Base-by-base conservation (phyloP, 495 filamentous ascomycete genomes). In the Physcia stellaris region DNA sequence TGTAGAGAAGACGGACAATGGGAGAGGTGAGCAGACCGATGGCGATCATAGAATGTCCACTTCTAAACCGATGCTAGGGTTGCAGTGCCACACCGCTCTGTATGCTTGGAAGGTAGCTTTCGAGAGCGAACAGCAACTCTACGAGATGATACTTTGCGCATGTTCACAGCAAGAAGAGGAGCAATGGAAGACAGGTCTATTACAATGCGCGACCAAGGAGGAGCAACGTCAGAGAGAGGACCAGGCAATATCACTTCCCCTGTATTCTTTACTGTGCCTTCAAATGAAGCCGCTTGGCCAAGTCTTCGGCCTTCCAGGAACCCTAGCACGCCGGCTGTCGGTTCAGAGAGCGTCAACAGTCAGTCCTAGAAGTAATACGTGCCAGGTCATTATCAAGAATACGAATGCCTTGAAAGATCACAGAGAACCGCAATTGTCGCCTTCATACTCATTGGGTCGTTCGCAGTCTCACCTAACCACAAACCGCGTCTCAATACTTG, bases 61-160 rank as follows among this genome's bases (percentile, higher is more conserved):
- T 40, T 33, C 12, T 37, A 55, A 30, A 54, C 39, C 7, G 18
- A 12, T 23, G 12, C 33, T 45, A 93, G 87, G 87, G 2, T 57
- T 94, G 5, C 82, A 80, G 60, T 95, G 86, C 52, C 74, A 88
- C 50, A 83, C 77, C 15, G 85, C 82, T 16, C 74, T 78, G 10
- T 83, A 83, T 54, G 86, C 86, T 2, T 96, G 87, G 88, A 98
- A 95, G 55, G 53, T 95, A n/a, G 63, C 82, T 12, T 95, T 96
- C 47, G 79, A 87, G 48, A 68, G 73, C 29, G 67, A 79, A 31
- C 69, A 83, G 43, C 75, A 79, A 28, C 68, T 83, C 15, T 90
- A 79, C 53, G 90, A 96, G 59, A 51, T 94, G 22, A 76, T 94
- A 16, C 64, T 94, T 50, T 93, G 83, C 50, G 88, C 86, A 27